Base-by-base conservation (phyloP, 768 basidiomycete species). In the Asterophora parasitica region DNA sequence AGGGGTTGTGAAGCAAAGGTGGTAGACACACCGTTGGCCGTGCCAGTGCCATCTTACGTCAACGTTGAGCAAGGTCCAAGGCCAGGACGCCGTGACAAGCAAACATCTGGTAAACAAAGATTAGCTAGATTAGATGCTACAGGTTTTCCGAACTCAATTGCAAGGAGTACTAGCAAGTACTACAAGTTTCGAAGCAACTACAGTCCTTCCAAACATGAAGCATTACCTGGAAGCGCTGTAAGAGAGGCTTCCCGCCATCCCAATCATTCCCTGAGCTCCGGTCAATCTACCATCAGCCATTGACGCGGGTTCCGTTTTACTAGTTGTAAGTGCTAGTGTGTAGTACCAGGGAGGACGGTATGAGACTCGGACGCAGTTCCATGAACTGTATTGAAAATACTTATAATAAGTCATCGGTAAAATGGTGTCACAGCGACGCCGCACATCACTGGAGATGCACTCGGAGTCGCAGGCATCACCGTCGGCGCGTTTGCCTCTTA, bases 11-110 rank as follows among this genome's bases (percentile, higher is more conserved):
- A 45, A 16, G 23, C 23, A 16, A 23, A 39, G 42, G 33, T 16
- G 40, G 5, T 12, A 35, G 48, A 59, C 78, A 58, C 64, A 87
- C 87, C 19, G 85, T 77, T 47, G 87, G 86, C 71, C 87, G 75
- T 56, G 80, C 72, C 49, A 79, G 69, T 44, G 87, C 76, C 86
- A 88, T 87, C 32, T 44, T 41, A 43, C 27, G 46, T 49, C 27
- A 38, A 44, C 13, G 36, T 26, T 44, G 12, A 36, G 11, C 40
- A n/a, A n/a, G n/a, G n/a, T n/a, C 15, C 31, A 31, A 45, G 11
- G 32, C 20, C n/a, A 35, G 34, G 44, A 53, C 46, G 31, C 40
- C 46, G 1, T 37, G 43, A 40, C 42, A 54, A 50, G 48, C 31
- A 48, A 31, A n/a, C 49, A 50, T 31, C 3, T 9, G 3, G 12